Evolutionary conservation across 305 asterid genomes (phyloP), one percentile per base, ranked within the genome.

Genomic region (Rubia balearica): DNA sequence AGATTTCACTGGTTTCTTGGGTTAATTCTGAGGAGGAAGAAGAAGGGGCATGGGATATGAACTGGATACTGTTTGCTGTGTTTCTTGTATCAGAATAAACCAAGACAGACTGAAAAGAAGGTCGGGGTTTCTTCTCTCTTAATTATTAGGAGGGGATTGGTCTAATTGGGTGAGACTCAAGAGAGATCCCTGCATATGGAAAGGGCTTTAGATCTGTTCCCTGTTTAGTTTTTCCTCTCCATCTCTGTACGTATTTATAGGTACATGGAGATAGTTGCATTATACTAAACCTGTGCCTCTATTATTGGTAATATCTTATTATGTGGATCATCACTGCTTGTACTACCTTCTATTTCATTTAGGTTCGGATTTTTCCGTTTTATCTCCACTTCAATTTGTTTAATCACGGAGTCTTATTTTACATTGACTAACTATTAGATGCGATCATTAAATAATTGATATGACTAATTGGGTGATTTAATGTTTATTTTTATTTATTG

Each of bases 121-220:
- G 19, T 17, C 3, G 6, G 13, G n/a, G 12, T 3, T 60, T 6
- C 43, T 5, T 22, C 27, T 45, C 42, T 46, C 69, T 27, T 63
- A 43, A 63, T 63, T 63, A 63, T 38, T 63, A 7, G 45, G 67
- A 16, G 1, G 16, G 8, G 48, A 7, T 73, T 19, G 40, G 69
- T 36, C 48, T 59, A 70, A 62, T 73, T 12, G 73, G 61, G 73
- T 67, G 73, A 27, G n/a, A n/a, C n/a, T n/a, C n/a, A n/a, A 57
- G 72, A 80, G 75, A 74, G 76, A 71, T 76, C 67, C 51, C 71
- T 75, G 86, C 78, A 75, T 74, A 76, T 70, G 77, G 70, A 78
- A 73, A 76, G 71, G 70, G 77, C 76, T 78, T 71, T 70, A 79
- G 90, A 81, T 75, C 78, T 70, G 71, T 61, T 64, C 67, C 49